Base-by-base conservation (phyloP, 805 yeast species). In the Saturnispora zaruensis region DNA sequence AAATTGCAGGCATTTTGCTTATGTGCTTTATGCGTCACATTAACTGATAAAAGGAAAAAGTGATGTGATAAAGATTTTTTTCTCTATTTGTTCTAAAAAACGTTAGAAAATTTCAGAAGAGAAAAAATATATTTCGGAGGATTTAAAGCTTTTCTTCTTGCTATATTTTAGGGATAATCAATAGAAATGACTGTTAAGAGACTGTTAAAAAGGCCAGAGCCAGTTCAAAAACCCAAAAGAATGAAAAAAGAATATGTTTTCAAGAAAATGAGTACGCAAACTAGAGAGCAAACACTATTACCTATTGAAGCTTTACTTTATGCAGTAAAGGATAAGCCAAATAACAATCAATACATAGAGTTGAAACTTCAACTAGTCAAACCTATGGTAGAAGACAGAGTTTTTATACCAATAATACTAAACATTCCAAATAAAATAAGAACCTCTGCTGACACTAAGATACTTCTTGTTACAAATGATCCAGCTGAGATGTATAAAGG, bases 401-500 rank as follows among this genome's bases (percentile, higher is more conserved):
- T 79, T 53, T 67, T 70, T 53, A 68, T 76, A 1, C 84, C 86
- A 3, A 66, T 86, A 40, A 74, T 82, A 45, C 69, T 82, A 23
- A 85, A 87, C 3, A 55, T 84, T 11, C 71, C 77, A 0, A 68
- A 75, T 55, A 73, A 76, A 54, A 62, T 84, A 50, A 75, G 73
- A 47, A 72, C 70, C 50, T 61, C 78, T 2, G 73, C 73, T 20
- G 74, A 75, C 20, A 68, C 75, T 45, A 68, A 78, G 21, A 73
- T 84, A 5, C 61, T 85, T 4, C 68, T 87, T 18, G 73, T 87
- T 13, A 83, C 91, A 7, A 85, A 83, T 55, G 93, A 87, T 59
- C 90, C 91, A 1, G 76, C 82, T 5, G 69, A 76, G 4, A 70
- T 72, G 6, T 85, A 79, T 57, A 69, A 80, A 33, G 70, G 69